These are phyloP conservation scores for Streptanthus diversifolius DNA, from an alignment of 345 rosid species.

Conservation along the genomic window DNA sequence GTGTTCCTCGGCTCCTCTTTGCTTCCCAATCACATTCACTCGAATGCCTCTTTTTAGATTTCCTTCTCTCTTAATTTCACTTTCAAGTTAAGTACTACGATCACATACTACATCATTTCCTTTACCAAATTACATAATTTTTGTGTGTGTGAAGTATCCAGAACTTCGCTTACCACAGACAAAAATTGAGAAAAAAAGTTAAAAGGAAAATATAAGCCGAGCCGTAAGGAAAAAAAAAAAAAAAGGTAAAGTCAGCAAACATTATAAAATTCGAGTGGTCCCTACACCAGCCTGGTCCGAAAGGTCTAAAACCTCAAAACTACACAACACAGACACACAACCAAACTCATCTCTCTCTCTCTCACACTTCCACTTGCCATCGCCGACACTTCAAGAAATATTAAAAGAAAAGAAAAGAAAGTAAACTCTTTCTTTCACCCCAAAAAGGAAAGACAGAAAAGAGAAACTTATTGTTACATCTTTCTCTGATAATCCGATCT, in stretches of 20 bases:
- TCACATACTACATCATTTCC: background rate
- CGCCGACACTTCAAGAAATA: slow-evolving; percentile 32
- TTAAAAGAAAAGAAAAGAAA: background rate
- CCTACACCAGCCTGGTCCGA: slow-evolving; percentile 33
- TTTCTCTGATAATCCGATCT: slow-evolving; percentile 19
- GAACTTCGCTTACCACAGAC: background rate
- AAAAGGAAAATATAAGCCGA: background rate
- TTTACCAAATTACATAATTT: background rate
- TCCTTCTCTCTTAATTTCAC: slow-evolving; percentile 19
- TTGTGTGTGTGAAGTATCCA: background rate
- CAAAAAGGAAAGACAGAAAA: background rate
- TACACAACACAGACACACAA: slow-evolving; percentile 27
- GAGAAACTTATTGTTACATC: slow-evolving; percentile 3
- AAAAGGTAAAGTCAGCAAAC: slow-evolving; percentile 14
- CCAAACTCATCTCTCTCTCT: slow-evolving; percentile 27
- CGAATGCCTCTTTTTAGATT: background rate
- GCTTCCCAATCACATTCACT: slow-evolving; percentile 1
- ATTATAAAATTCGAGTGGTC: slow-evolving; percentile 17
- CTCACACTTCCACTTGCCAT: slow-evolving; percentile 22
- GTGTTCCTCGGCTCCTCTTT: slow-evolving; percentile 16
- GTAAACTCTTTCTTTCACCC: slow-evolving; percentile 30
- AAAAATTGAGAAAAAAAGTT: background rate
- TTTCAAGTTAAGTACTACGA: slow-evolving; percentile 26
- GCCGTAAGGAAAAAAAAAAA: background rate
- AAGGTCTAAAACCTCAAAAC: slow-evolving; percentile 19